Conservation (phyloP, 257 asterid genomes). For the Solanum paucissectum region DNA sequence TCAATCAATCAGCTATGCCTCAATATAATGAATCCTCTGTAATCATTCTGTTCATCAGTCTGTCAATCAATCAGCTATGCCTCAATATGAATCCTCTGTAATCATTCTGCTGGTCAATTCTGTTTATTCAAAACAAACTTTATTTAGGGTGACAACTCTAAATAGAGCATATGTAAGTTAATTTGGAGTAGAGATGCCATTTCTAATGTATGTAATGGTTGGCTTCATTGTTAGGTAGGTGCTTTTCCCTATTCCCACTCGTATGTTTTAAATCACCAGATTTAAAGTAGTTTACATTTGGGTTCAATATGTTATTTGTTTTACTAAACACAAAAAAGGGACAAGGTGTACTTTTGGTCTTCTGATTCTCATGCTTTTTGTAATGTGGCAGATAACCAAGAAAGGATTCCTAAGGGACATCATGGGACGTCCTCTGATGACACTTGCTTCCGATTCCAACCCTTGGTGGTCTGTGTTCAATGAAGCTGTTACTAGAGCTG, state of each 20-base stretch:
- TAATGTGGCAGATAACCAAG: slow-evolving; percentile 38
- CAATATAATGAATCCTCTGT: background rate
- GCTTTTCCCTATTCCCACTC: background rate
- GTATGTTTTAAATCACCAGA: background rate
- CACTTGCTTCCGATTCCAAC: slow-evolving; percentile 62
- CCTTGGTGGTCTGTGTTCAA: slow-evolving; percentile 84
- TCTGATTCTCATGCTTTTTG: background rate
- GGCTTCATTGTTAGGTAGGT: background rate
- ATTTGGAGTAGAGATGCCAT: background rate
- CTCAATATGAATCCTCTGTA: background rate
- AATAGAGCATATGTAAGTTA: background rate
- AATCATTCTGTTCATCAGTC: background rate
- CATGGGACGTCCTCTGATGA: slow-evolving; percentile 58
- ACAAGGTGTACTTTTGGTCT: background rate
- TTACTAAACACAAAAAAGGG: background rate
- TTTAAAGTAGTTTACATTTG: background rate
- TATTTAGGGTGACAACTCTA: background rate
- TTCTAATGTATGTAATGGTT: background rate
- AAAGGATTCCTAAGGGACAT: slow-evolving; percentile 66
- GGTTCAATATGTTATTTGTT: background rate
- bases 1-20: background rate
- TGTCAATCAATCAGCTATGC: background rate
- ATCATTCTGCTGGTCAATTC: background rate
- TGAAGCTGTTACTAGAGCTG: slow-evolving; percentile 60
- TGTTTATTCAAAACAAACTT: background rate